Evolutionary conservation across 306 rosid genomes (phyloP).

Genomic region (Astragalus membranaceus): DNA sequence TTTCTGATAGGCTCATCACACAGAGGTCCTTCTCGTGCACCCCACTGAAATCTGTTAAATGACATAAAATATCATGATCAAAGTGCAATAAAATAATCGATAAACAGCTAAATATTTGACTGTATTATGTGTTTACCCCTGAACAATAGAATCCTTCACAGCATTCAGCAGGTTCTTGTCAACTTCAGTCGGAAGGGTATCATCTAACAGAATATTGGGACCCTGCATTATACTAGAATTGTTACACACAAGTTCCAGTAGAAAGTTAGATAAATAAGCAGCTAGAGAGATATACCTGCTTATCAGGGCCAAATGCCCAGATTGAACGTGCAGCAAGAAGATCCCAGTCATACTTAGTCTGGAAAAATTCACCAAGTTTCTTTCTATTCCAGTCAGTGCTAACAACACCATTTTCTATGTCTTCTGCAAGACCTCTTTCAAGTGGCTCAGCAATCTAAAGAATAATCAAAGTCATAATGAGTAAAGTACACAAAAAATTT

Average conservation of each 20-base stretch:
- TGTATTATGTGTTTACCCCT: constrained; percentile 59
- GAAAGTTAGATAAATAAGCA: neutral
- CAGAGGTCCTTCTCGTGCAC: constrained; percentile 97
- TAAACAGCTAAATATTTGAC: neutral
- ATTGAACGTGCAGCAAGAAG: constrained; percentile 96
- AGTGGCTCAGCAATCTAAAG: constrained; percentile 89
- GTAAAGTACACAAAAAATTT: neutral
- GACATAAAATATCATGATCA: constrained; percentile 4
- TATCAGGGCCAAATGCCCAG: constrained; percentile 99
- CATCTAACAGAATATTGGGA: constrained; percentile 88
- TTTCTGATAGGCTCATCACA: constrained; percentile 98
- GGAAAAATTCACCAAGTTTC: constrained; percentile 91
- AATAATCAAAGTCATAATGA: neutral
- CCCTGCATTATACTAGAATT: constrained; percentile 50
- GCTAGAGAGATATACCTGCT: constrained; percentile 53
- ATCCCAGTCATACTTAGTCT: constrained; percentile 93
- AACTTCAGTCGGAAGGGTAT: constrained; percentile 92
- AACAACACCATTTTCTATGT: constrained; percentile 91
- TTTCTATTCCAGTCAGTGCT: constrained; percentile 92
- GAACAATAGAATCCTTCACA: constrained; percentile 93
- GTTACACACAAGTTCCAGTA: neutral
- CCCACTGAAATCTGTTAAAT: constrained; percentile 88
- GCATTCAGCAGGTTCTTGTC: constrained; percentile 82
- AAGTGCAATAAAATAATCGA: neutral
- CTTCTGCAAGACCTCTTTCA: constrained; percentile 97